Base-by-base conservation (phyloP, 2,329 filamentous ascomycete species). In the Cordyceps cateniannulata region DNA sequence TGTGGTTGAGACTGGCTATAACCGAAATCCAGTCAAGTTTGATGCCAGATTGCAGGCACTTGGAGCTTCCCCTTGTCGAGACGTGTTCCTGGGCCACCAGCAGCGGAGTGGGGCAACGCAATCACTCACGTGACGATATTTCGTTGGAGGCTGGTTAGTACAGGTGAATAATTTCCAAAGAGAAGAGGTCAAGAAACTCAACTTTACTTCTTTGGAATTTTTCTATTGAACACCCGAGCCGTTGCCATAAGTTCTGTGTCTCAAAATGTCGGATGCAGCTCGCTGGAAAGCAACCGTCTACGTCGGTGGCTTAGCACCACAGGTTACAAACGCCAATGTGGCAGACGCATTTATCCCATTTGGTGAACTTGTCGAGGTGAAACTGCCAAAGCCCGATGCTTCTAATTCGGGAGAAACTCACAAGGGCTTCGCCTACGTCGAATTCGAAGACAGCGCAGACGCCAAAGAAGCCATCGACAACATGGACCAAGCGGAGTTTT, bases 381-480 rank as follows among this genome's bases (percentile, higher is more conserved):
- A 91, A 54, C 78, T 99, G 18, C 95, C 95, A 22, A 96, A 95
- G 74, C 89, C 91, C 61, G 93, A 96, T 71, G 80, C 87, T 64
- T 88, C 89, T 65, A 92, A 90, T 64, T 85, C 89, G 7, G 85
- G 83, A 52, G 90, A 96, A 45, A 79, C 86, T 32, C 95, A 99
- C 73, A 83, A 93, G 57, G 95, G 96, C 1, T 99, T 98, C 74
- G 95, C 93, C 62, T 98, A 99, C 72, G 90, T 99, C 55, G 95
- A 99, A 71, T 99, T 90, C 70, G 92, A 97, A 69, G 84, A 91
- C 61, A 82, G 86, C 14, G 85, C 88, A 61, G 95, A 99, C 75
- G 93, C 93, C 29, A 87, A 87, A 69, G 93, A 98, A 75, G 95
- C 95, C 55, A 96, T 99, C 73, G 92, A 98, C 80, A 99, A 99